Conservation (phyloP, 2,329 filamentous ascomycete genomes). For the Diaporthe batatas region DNA sequence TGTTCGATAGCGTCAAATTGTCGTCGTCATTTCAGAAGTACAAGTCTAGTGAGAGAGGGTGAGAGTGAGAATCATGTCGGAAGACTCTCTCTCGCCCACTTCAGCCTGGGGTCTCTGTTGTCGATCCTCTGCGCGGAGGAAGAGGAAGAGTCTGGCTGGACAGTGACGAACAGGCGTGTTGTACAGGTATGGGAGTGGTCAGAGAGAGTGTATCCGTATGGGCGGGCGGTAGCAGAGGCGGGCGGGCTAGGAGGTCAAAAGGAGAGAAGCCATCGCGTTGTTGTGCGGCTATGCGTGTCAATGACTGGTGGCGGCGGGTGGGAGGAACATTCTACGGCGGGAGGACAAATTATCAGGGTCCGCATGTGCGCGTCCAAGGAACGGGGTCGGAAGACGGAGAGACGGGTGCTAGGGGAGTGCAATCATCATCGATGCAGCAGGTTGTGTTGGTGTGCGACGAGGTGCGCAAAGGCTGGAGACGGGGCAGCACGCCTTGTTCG, state of each 20-base stretch:
- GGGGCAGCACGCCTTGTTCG: background rate
- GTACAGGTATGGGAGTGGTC: background rate
- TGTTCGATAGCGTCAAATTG: slow-evolving; percentile 18
- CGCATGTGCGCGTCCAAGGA: slow-evolving; percentile 5
- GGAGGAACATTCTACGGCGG: background rate
- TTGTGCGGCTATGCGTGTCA: slow-evolving; percentile 21
- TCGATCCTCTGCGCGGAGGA: background rate
- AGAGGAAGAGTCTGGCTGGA: background rate
- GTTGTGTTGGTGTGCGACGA: slow-evolving; percentile 21
- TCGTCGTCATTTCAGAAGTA: slow-evolving; percentile 22
- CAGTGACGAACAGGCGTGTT: background rate
- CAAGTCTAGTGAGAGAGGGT: background rate
- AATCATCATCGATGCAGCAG: slow-evolving; percentile 37
- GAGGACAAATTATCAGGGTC: slow-evolving; percentile 17
- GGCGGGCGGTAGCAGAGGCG: background rate
- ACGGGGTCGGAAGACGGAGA: slow-evolving; percentile 15
- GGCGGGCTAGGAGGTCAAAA: background rate
- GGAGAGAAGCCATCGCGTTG: slow-evolving; percentile 27
- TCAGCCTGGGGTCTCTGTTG: background rate
- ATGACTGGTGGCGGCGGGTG: slow-evolving; percentile 21
- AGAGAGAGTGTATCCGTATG: background rate
- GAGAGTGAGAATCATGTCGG: slow-evolving; percentile 16
- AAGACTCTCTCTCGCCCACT: background rate
- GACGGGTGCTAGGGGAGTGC: slow-evolving; percentile 24
- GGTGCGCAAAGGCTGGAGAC: slow-evolving; percentile 18